Evolutionary conservation across 1,284 basidiomycete genomes (phyloP), one percentile per base, ranked within the genome.

Genomic region (Peniophora sp.): DNA sequence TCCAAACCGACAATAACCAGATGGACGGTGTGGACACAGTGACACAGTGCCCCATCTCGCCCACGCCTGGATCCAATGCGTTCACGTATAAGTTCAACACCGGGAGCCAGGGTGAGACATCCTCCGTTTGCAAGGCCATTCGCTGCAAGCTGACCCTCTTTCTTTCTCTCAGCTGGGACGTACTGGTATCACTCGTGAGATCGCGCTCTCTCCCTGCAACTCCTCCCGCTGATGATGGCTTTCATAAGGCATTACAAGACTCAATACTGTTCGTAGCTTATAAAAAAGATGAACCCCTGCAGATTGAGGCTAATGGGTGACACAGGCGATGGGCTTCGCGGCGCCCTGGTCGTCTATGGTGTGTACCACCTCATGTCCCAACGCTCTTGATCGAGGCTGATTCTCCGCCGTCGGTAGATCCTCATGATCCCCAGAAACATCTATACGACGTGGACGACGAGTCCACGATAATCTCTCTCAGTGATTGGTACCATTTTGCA

Each of bases 381-480:
- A 32, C 27, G 27, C 27, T 32, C 12, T 32, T 12, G 12, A 6
- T 6, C 6, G 27, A 32, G 12, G 5, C 27, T 32, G 5, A 32
- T 32, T 5, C 12, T 32, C 27, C 5, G 5, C 27, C 12, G 27
- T 32, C 27, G n/a, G n/a, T n/a, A 32, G 27, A 41, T n/a, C 37
- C 37, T 15, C 6, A 20, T 8, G 37, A 41, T 41, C 37, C 37
- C 18, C 15, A 41, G 5, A 20, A n/a, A 8, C 6, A 41, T n/a
- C 51, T 67, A 23, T 75, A 74, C 50, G 72, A 74, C 56, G 61
- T 71, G 35, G 73, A 74, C 48, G 62, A 73, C 51, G 68, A 32
- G 27, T 41, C 37, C 37, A 41, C 37, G 6, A 20, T 41, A 5
- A 41, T 41, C 6, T 17, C 37, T 5, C 37, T 41, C 15, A 20